These are phyloP conservation scores for Afroboletus lepidellus DNA, from an alignment of 1,284 basidiomycete species.

Conservation along the genomic window DNA sequence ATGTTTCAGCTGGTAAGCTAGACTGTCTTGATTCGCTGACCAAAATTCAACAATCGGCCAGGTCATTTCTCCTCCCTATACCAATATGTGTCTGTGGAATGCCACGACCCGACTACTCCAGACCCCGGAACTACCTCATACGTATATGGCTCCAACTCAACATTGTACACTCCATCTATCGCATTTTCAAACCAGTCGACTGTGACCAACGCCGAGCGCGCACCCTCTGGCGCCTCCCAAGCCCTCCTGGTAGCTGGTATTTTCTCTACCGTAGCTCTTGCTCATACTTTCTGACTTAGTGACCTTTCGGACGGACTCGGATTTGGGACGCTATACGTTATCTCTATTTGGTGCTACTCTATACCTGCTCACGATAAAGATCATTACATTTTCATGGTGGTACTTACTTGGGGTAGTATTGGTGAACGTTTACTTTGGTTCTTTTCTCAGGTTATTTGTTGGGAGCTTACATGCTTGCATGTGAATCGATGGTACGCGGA, in stretches of 20 bases:
- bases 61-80: slow-evolving; percentile 63
- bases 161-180: slow-evolving; percentile 49
- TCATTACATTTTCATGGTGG: not conserved
- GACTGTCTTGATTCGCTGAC: not conserved
- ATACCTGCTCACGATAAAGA: not conserved
- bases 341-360: not conserved
- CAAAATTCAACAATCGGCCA: slow-evolving; percentile 12
- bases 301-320: not conserved
- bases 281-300: slow-evolving; percentile 25
- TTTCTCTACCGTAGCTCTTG: slow-evolving; percentile 25
- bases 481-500: too few relatives aligned
- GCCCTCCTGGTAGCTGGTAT: slow-evolving; percentile 14
- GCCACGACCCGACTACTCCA: slow-evolving; percentile 47
- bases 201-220: slow-evolving; percentile 40
- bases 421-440: not conserved
- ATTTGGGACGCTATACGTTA: not conserved
- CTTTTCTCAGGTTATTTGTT: not conserved
- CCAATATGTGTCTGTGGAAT: slow-evolving; percentile 58
- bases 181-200: slow-evolving; percentile 55
- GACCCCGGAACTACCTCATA: slow-evolving; percentile 55
- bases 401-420: slow-evolving; percentile 4
- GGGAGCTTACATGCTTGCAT: not conserved
- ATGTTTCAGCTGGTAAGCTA: slow-evolving; percentile 51
- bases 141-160: slow-evolving; percentile 56
- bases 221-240: slow-evolving; percentile 12